Conservation (phyloP, 306 rosid species). For the Neltuma alba region DNA sequence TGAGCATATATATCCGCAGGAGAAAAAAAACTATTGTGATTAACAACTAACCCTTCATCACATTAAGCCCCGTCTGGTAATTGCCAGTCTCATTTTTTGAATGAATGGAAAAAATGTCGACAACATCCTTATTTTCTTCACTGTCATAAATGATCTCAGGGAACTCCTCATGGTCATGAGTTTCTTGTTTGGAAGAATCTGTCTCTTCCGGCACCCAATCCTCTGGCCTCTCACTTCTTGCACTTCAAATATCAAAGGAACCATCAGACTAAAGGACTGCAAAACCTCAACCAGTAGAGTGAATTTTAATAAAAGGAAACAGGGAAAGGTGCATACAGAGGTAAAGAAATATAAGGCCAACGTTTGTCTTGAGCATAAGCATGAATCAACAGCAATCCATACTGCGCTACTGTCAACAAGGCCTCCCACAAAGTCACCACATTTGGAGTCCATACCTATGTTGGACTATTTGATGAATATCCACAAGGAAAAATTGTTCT, state of each 20-base stretch:
- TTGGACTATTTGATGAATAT: constrained; percentile 29
- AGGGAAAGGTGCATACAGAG: constrained; percentile 58
- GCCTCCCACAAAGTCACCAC: constrained; percentile 93
- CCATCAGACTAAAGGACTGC: constrained; percentile 35
- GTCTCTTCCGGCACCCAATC: constrained; percentile 92
- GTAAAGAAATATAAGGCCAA: constrained; percentile 91
- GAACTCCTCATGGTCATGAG: constrained; percentile 21
- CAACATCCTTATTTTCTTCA: constrained; percentile 46
- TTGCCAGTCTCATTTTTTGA: constrained; percentile 55
- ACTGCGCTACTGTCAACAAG: constrained; percentile 82
- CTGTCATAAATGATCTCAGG: constrained; percentile 42
- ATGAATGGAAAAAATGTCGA: constrained; percentile 69
- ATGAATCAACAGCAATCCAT: constrained; percentile 80
- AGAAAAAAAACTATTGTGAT: constrained; percentile 29
- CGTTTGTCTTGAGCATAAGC: constrained; percentile 98
- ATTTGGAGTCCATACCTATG: constrained; percentile 93
- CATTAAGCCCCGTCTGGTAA: constrained; percentile 31
- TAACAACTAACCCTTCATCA: constrained; percentile 8
- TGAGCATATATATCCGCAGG: constrained; percentile 14
- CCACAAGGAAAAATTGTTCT: neutral
- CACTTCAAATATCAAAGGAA: constrained; percentile 52
- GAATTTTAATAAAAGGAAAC: constrained; percentile 17
- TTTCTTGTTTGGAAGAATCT: constrained; percentile 33
- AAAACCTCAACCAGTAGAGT: neutral
- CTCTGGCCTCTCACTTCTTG: constrained; percentile 83